phyloP scores from a whole-genome alignment of 805 yeast species.

The Myxozyma neotropica region DNA sequence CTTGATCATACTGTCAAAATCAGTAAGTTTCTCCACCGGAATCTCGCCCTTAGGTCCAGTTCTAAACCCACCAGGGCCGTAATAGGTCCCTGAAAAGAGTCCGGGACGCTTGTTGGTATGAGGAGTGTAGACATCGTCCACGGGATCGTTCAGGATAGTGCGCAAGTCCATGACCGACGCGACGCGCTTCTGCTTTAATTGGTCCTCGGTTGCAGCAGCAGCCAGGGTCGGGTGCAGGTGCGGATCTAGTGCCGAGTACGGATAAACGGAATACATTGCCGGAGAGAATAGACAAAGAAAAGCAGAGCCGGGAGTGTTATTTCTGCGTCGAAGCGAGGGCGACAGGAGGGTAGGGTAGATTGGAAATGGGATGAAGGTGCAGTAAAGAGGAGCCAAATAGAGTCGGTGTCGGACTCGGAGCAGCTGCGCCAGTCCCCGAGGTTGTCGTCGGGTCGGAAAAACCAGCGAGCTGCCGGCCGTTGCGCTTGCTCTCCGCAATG shows the following conservation, averaged over 20 bases:
- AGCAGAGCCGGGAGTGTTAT: too few relatives aligned
- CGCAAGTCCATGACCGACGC: constrained; percentile 28
- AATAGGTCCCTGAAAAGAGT: not conserved
- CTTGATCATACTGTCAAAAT: constrained; percentile 19
- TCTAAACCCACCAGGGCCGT: constrained; percentile 3
- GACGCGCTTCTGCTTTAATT: constrained; percentile 15
- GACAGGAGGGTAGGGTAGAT: not conserved
- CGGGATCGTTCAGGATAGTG: constrained; percentile 22
- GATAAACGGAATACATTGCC: constrained; percentile 1
- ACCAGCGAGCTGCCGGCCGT: too few relatives aligned
- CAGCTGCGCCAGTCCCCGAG: not conserved
- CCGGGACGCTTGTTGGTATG: not conserved
- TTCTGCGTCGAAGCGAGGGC: not conserved
- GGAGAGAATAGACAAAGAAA: not conserved
- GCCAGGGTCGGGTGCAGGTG: not conserved
- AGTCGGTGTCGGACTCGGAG: not conserved
- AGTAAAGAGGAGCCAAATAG: not conserved
- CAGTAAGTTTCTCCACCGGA: constrained; percentile 8
- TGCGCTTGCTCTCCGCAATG: too few relatives aligned
- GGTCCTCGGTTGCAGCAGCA: not conserved
- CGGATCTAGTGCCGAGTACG: constrained; percentile 1
- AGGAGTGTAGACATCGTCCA: constrained; percentile 18
- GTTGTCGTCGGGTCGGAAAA: too few relatives aligned
- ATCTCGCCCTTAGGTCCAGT: constrained; percentile 2
- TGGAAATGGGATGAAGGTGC: not conserved